Evolutionary conservation across 371 early-diverging fungal genomes (phyloP), one percentile per base, ranked within the genome.

Genomic region (Mucor sp.): DNA sequence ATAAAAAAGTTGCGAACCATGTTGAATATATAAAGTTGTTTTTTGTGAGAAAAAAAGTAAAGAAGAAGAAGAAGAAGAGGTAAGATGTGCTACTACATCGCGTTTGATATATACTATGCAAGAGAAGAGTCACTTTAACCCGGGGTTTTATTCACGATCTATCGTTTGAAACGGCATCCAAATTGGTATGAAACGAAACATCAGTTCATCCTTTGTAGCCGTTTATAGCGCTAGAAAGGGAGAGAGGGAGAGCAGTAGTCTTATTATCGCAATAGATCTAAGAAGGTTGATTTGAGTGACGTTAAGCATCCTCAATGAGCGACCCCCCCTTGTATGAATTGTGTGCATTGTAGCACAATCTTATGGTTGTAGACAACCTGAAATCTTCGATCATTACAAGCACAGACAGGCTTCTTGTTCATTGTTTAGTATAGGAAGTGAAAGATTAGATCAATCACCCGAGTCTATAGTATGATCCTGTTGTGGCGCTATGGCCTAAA

Each of bases 1-100:
- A 90, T 78, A 81, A 89, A 87, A 77, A 87, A 87, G 70, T 85
- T 88, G 78, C 90, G 89, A 77, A 75, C 74, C 88, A 88, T 87
- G 47, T 68, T 63, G n/a, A 14, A 32, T 62, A 37, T 44, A 35
- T 17, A 11, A 56, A 35, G 37, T 66, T 60, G 17, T 53, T 21
- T n/a, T 23, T 23, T 58, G 4, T 47, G 19, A n/a, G 9, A 12
- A 60, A 44, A 60, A 62, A 65, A 27, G 32, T 30, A 37, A 48
- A 59, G 28, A 66, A 60, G 41, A 62, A 55, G 41, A 62, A 55
- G 50, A 55, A 50, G 39, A 58, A 59, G 30, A 33, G 6, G 32
- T 50, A 25, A 12, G 37, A 14, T 37, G 37, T 12, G 37, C 11
- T 27, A 21, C 19, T 7, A 32, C 14, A 56, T 58, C 58, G 58